Base-by-base conservation (phyloP, 2,329 filamentous ascomycete species). In the Apiospora saccharicola region DNA sequence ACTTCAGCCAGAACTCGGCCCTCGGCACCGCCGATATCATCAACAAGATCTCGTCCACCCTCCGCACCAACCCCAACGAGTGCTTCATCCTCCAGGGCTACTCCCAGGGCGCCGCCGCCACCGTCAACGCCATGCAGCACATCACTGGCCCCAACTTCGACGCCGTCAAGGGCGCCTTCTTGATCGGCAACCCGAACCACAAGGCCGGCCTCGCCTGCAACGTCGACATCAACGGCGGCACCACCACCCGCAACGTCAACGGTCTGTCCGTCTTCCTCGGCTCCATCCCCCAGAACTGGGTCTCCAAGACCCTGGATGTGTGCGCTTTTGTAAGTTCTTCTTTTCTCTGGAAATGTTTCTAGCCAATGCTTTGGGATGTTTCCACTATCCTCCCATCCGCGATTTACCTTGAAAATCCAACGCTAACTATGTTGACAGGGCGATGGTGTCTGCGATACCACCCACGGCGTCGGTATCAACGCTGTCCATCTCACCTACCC, bases 81-180 rank as follows among this genome's bases (percentile, higher is more conserved):
- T 72, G 71, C 49, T 71, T 72, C 49, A 71, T 72, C 49, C 67
- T 72, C 4, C 57, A 72, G 69, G 71, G 71, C 49, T 72, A 72
- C 64, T 72, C 71, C 7, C 71, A 72, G 47, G 71, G 71, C 41
- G 71, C 71, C 19, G 69, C 71, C 41, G 71, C 71, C 30, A 71
- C 69, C 8, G 69, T 71, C 41, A 71, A 72, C 64, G 71, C 71
- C 19, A 57, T 72, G 37, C 14, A 47, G 30, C 61, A 64, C 26
- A 30, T 72, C 47, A 71, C 64, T 3, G 71, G 69, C 34, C 47
- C 61, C 67, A 22, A 8, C 24, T 71, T 71, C 51, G 43, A 71
- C 47, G 71, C 71, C 24, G 71, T 72, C 34, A 72, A 71, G 69
- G 71, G 71, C 22, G 71, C 53, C 7, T 72, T 72, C 30, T 37